Evolutionary conservation across 208 protist genomes (phyloP).

Genomic region (Leishmania tarentolae): DNA sequence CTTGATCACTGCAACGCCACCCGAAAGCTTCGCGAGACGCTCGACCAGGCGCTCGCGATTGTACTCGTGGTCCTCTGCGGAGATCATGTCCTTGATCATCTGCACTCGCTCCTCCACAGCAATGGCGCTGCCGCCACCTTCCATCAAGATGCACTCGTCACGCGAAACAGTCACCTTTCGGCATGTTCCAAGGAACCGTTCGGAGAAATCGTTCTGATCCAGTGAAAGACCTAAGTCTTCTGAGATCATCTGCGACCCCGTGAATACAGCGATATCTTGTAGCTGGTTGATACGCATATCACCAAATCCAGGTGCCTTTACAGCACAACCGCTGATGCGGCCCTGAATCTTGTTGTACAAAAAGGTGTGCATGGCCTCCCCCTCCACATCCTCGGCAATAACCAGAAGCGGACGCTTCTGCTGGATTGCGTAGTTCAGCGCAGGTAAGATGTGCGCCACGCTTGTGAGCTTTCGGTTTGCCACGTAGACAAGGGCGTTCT

Average conservation of each 20-base stretch:
- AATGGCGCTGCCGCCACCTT: conserved; percentile 95
- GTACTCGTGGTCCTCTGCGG: conserved; percentile 95
- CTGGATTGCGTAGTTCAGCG: conserved; percentile 88
- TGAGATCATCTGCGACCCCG: conserved; percentile 95
- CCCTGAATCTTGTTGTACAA: conserved; percentile 94
- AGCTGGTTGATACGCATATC: conserved; percentile 98
- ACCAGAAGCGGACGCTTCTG: conserved; percentile 86
- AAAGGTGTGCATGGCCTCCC: conserved; percentile 94
- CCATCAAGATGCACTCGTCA: conserved; percentile 98
- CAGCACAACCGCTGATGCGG: conserved; percentile 79
- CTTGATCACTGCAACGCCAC: conserved; percentile 96
- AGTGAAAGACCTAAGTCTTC: conserved; percentile 95
- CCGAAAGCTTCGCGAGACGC: conserved; percentile 89
- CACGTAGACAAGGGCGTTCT: conserved; percentile 96
- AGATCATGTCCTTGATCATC: conserved; percentile 96
- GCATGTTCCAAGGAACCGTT: conserved; percentile 80
- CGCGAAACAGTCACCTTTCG: conserved; percentile 95
- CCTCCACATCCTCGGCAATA: conserved; percentile 91
- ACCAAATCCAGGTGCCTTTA: conserved; percentile 99
- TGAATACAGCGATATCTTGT: conserved; percentile 99
- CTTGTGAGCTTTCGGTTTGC: conserved; percentile 86
- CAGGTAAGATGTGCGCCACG: conserved; percentile 77
- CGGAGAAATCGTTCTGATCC: conserved; percentile 90
- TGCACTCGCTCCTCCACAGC: conserved; percentile 96
- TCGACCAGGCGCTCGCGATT: conserved; percentile 98